These are phyloP conservation scores for Pittosporum tobira DNA, from an alignment of 129 eudicot species.

Conservation along the genomic window DNA sequence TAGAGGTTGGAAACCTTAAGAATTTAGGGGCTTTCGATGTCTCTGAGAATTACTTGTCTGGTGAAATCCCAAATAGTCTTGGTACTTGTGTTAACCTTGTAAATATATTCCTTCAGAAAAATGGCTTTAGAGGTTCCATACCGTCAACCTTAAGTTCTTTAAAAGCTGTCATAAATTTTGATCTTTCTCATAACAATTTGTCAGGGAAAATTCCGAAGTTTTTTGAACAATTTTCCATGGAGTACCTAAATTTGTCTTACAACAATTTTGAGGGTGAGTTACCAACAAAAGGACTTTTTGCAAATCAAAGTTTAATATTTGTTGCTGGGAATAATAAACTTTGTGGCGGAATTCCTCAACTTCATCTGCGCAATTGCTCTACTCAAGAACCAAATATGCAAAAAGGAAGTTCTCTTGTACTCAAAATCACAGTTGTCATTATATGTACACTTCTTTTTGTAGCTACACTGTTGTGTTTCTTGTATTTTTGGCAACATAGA, in stretches of 20 bases:
- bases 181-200: no score
- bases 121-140: not conserved
- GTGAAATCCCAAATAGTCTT: conserved; percentile 1
- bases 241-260: not conserved
- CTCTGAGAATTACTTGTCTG: not conserved
- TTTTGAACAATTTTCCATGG: not conserved
- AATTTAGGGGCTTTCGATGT: no score
- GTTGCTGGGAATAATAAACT: no score
- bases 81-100: not conserved
- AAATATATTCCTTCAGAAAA: not conserved
- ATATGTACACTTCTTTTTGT: not conserved
- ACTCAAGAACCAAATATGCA: not conserved
- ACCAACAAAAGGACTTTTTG: not conserved
- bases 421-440: not conserved
- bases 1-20: not conserved
- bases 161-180: not conserved
- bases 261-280: not conserved
- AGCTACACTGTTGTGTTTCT: not conserved
- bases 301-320: not conserved
- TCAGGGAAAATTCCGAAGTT: conserved; percentile 1
- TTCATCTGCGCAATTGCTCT: no score
- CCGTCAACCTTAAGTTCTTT: not conserved
- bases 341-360: no score
- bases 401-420: not conserved
- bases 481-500: not conserved